These are phyloP conservation scores for Colletotrichum echinochloae DNA, from an alignment of 2,329 filamentous ascomycete species.

Conservation along the genomic window DNA sequence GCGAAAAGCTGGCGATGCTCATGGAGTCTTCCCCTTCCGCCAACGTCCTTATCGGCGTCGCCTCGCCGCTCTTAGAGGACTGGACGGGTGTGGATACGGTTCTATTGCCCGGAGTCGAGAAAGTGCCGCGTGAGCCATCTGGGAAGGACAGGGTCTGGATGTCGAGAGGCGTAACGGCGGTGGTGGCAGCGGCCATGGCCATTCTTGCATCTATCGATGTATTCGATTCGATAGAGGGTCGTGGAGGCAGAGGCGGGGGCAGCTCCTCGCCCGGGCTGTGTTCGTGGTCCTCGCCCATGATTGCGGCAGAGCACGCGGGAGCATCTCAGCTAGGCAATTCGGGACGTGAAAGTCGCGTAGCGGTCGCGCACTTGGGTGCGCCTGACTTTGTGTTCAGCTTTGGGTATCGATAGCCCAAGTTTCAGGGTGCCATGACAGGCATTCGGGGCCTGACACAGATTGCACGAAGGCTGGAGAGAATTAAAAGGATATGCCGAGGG, in stretches of 20 bases:
- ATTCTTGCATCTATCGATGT: constrained; percentile 47
- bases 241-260: constrained; percentile 68
- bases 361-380: constrained; percentile 3
- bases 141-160: constrained; percentile 81
- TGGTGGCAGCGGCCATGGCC: constrained; percentile 76
- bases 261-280: constrained; percentile 50
- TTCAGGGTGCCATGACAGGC: constrained; percentile 19
- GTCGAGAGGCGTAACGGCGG: constrained; percentile 84
- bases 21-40: constrained; percentile 71
- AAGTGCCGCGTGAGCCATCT: constrained; percentile 75
- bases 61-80: constrained; percentile 53
- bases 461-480: neutral
- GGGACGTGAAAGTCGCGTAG: neutral
- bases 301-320: constrained; percentile 42
- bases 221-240: constrained; percentile 52
- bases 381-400: neutral
- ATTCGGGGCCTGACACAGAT: neutral
- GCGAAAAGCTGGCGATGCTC: constrained; percentile 75
- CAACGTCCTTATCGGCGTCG: constrained; percentile 52
- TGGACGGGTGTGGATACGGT: constrained; percentile 51
- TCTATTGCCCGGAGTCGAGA: constrained; percentile 57
- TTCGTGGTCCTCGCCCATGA: constrained; percentile 47
- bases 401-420: neutral
- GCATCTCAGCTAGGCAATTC: constrained; percentile 37
- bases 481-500: neutral